Conservation (phyloP, 768 basidiomycete species). For the Lactarius sanguifluus region DNA sequence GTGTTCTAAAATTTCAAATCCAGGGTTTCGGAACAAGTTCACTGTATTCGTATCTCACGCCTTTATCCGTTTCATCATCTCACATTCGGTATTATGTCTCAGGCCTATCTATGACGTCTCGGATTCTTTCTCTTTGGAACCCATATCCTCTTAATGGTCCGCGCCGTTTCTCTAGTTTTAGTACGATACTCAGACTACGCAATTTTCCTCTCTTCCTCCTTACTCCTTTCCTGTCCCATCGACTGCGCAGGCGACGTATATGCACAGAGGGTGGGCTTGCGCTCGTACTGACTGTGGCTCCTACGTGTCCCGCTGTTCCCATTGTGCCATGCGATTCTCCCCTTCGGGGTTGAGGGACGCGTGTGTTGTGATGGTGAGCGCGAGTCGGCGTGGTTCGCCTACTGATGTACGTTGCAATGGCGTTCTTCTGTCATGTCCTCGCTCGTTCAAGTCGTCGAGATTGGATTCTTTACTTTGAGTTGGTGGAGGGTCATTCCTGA, state of each 20-base stretch:
- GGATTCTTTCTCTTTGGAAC: conserved; percentile 26
- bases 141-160: conserved; percentile 16
- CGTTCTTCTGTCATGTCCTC: not conserved
- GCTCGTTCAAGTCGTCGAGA: not conserved
- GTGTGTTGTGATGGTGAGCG: conserved; percentile 46
- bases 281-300: conserved; percentile 9
- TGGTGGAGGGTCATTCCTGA: not conserved
- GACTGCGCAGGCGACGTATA: conserved; percentile 5
- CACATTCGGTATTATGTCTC: conserved; percentile 19
- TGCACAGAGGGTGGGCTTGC: conserved; percentile 1
- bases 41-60: conserved; percentile 27
- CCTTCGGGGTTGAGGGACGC: conserved; percentile 49
- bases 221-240: conserved; percentile 4
- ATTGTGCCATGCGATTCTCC: conserved; percentile 43
- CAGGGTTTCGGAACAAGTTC: not conserved
- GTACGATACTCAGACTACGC: conserved; percentile 21
- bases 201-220: not conserved
- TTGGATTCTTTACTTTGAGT: not conserved
- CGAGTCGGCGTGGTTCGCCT: conserved; percentile 33
- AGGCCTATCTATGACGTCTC: conserved; percentile 18
- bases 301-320: conserved; percentile 38
- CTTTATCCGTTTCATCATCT: conserved; percentile 24
- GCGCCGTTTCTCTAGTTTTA: conserved; percentile 4
- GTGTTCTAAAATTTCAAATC: conserved; percentile 30
- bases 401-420: conserved; percentile 16